Conservation (phyloP, 805 yeast species). For the Maudiozyma serrabonitensis region DNA sequence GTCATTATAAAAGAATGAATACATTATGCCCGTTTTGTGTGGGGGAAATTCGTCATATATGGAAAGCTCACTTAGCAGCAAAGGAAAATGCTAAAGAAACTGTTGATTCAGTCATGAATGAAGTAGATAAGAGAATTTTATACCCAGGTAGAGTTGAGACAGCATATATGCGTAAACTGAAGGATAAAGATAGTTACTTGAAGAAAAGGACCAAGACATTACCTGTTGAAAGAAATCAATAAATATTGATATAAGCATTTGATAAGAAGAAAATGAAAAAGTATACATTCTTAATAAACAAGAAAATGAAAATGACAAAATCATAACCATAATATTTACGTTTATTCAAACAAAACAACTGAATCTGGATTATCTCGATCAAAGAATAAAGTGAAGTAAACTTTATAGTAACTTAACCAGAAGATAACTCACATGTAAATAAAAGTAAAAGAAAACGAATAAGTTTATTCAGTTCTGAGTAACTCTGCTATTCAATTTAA, state of each 20-base stretch:
- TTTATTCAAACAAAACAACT: not conserved
- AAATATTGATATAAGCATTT: not conserved
- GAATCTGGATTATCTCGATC: not conserved
- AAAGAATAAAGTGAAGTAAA: not conserved
- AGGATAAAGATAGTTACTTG: conserved; percentile 47
- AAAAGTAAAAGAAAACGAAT: too few relatives aligned
- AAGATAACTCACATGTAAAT: too few relatives aligned
- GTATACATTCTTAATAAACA: not conserved
- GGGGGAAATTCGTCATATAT: conserved; percentile 62
- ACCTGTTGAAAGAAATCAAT: conserved; percentile 35
- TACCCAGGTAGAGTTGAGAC: conserved; percentile 65
- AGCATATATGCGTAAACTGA: conserved; percentile 35
- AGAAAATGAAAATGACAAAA: not conserved
- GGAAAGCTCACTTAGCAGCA: conserved; percentile 39
- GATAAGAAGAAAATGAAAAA: not conserved
- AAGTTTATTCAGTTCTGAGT: too few relatives aligned
- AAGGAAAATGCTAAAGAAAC: conserved; percentile 18
- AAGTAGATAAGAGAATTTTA: conserved; percentile 51
- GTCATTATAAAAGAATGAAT: conserved; percentile 82
- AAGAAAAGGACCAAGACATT: conserved; percentile 45
- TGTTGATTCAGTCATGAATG: conserved; percentile 30
- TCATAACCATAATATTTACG: not conserved
- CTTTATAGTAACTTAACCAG: too few relatives aligned
- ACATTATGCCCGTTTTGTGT: conserved; percentile 90
- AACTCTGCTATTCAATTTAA: too few relatives aligned